Conservation (phyloP, 345 rosid genomes). For the Hypericum androsaemum region DNA sequence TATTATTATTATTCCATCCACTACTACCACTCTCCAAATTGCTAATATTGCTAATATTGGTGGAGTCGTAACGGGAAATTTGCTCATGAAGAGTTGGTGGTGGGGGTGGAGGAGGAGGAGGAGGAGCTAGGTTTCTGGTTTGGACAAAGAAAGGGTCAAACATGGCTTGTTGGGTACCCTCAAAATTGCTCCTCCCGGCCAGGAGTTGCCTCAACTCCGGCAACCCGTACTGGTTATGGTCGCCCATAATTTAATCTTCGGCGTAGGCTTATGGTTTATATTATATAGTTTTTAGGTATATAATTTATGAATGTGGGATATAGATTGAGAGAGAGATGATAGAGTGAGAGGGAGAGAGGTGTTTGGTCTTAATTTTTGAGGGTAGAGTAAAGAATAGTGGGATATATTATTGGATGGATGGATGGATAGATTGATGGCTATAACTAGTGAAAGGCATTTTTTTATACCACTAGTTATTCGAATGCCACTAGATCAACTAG, state of each 20-base stretch:
- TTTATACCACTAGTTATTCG: too few species aligned
- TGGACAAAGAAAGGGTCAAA: not conserved
- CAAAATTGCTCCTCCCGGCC: not conserved
- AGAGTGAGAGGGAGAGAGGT: too few species aligned
- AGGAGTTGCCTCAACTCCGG: slow-evolving; percentile 56
- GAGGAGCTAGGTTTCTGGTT: not conserved
- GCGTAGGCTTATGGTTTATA: too few species aligned
- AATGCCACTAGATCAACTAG: too few species aligned
- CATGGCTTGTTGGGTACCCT: not conserved
- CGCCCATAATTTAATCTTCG: slow-evolving; percentile 5
- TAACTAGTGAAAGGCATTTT: too few species aligned
- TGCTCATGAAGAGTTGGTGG: not conserved
- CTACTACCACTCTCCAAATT: too few species aligned
- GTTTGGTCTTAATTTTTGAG: too few species aligned
- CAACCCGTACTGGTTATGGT: slow-evolving; percentile 33
- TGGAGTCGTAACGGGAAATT: not conserved
- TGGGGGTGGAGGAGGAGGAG: not conserved
- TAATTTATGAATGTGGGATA: not conserved
- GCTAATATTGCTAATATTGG: slow-evolving; percentile 9
- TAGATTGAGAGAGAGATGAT: too few species aligned
- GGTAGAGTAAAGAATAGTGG: too few species aligned
- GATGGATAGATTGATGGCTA: too few species aligned
- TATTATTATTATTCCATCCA: too few species aligned
- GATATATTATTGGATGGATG: too few species aligned
- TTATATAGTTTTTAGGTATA: not conserved